Conservation (phyloP, 139 green algal species). For the Auxenochlorella pyrenoidosa region DNA sequence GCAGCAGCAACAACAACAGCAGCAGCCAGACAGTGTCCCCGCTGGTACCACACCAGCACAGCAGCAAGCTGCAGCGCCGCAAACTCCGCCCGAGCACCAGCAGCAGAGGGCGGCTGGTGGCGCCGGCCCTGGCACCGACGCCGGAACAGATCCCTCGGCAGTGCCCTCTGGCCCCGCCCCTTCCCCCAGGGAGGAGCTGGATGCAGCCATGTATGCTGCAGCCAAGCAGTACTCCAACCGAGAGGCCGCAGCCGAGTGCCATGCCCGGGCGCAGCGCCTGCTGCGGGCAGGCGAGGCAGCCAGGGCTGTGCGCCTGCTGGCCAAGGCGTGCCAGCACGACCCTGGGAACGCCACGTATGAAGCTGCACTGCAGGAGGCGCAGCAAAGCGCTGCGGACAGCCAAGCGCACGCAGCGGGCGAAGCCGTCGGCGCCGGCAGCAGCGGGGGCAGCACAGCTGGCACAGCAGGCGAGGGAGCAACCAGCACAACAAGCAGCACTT, state of each 20-base stretch:
- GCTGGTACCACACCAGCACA: no score
- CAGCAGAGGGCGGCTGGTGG: not conserved
- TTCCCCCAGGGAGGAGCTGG: not conserved
- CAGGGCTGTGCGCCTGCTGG: slow-evolving; percentile 6
- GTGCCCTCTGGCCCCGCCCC: not conserved
- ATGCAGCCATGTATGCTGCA: slow-evolving; percentile 1
- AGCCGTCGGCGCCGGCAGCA: not conserved
- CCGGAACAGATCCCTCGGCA: not conserved
- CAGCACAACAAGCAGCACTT: not conserved
- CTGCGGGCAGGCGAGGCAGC: not conserved
- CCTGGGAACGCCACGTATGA: not conserved
- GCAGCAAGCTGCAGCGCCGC: not conserved
- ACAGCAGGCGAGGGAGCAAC: not conserved
- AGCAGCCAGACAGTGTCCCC: not conserved
- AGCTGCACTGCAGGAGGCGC: slow-evolving; percentile 1
- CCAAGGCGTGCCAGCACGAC: slow-evolving; percentile 31
- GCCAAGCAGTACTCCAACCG: slow-evolving; percentile 19
- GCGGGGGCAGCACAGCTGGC: not conserved
- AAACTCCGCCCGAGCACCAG: not conserved
- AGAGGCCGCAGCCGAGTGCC: slow-evolving; percentile 1
- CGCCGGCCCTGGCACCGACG: not conserved
- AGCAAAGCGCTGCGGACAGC: not conserved
- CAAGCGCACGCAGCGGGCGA: not conserved
- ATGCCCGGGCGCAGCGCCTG: not conserved
- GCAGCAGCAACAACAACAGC: not conserved